Base-by-base conservation (phyloP, 2,329 filamentous ascomycete genomes). In the Penicillium nordicum region DNA sequence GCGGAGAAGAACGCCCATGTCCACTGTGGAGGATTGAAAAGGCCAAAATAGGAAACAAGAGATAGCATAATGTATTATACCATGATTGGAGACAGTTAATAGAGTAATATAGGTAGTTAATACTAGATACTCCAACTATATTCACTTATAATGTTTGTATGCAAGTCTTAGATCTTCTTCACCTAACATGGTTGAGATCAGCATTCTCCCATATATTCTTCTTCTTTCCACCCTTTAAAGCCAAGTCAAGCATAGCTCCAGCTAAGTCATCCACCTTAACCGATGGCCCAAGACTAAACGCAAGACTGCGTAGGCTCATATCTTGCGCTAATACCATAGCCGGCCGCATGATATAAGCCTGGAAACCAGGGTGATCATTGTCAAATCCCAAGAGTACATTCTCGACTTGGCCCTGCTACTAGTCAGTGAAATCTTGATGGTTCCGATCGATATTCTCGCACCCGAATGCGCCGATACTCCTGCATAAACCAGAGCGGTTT, bases 291-390 rank as follows among this genome's bases (percentile, higher is more conserved):
- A 67, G 25, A 5, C 60, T 34, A 37, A 55, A 57, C 5, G 58
- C 6, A 14, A 57, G 40, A 16, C 59, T 57, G 1, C n/a, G 44
- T n/a, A 63, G 34, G 5, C 27, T 62, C 16, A 53, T 50, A 4
- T 34, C 45, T 3, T 30, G 37, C 5, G 55, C 50, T 7, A 63
- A 43, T 4, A 67, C 57, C 41, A 64, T 42, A 10, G 41, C 62
- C 10, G 64, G 62, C 8, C 59, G 62, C 59, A 67, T 41, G 34
- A 66, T 60, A 44, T 65, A 61, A 9, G 55, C 25, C 47, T 62
- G 55, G 11, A 67, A 65, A n/a, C 23, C 38, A 3, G 53, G 47
- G 38, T 40, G 38, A 9, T 50, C 29, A 21, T 59, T 30, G 3
- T 43, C 57, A 6, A 60, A 53, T n/a, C 29, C 53, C 14, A 66